These are phyloP conservation scores for Sarocladium brachiariae DNA, from an alignment of 2,329 filamentous ascomycete species.

Conservation along the genomic window DNA sequence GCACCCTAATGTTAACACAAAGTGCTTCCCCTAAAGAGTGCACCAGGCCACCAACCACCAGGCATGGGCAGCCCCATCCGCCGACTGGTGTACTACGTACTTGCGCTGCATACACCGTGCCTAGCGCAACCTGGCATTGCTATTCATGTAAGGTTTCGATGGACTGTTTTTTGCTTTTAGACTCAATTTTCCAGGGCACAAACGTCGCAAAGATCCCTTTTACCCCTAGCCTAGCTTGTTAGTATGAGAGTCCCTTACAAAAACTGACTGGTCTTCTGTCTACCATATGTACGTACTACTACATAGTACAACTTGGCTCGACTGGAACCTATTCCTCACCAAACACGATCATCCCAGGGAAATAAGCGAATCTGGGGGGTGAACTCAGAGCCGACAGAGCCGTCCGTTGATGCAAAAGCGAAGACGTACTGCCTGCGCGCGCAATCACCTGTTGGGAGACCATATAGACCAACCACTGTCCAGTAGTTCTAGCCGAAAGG, in stretches of 20 bases:
- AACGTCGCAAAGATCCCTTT: not conserved
- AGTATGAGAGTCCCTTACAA: not conserved
- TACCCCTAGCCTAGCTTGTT: not conserved
- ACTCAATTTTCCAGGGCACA: conserved; percentile 5
- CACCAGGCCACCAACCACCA: too few relatives aligned
- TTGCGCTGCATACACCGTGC: not conserved
- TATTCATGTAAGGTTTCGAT: conserved; percentile 9
- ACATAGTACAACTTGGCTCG: too few relatives aligned
- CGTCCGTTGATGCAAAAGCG: not conserved
- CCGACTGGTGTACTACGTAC: not conserved
- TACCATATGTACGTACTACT: too few relatives aligned
- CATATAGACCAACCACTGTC: not conserved
- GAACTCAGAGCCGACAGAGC: too few relatives aligned
- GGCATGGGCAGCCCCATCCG: not conserved
- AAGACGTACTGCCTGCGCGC: not conserved
- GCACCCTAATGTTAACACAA: conserved; percentile 4
- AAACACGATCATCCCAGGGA: too few relatives aligned
- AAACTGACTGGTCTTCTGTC: too few relatives aligned
- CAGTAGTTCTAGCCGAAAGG: not conserved
- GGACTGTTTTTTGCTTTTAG: not conserved
- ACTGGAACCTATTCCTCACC: too few relatives aligned
- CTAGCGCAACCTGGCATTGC: conserved; percentile 6
- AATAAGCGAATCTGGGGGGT: too few relatives aligned
- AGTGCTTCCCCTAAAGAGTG: not conserved
- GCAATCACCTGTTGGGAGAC: not conserved